Percentiles rank a stretch among this genome's conserved stretches.
These are phyloP conservation scores for Pseudogymnoascus sp. DNA, from an alignment of 2,329 filamentous ascomycete species.

Conservation along the genomic window DNA sequence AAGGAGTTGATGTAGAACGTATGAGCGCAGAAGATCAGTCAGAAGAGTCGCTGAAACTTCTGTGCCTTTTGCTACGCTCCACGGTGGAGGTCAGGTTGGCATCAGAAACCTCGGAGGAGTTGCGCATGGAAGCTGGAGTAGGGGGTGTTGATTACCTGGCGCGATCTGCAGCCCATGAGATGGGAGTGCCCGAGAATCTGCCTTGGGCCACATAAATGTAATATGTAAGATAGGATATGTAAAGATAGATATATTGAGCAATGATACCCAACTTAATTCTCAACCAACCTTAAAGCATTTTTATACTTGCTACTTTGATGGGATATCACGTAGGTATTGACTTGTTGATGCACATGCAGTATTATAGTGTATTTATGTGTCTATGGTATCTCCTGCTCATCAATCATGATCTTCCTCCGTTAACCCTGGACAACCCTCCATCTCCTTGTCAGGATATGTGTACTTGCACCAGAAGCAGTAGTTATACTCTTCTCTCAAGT, in stretches of 20 bases:
- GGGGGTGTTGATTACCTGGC: constrained; percentile 11
- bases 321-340: not conserved
- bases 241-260: not conserved
- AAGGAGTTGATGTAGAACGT: constrained; percentile 24
- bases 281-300: not conserved
- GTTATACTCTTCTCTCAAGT: constrained; percentile 61
- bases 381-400: constrained; percentile 10
- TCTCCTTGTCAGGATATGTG: constrained; percentile 60
- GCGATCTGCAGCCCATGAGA: constrained; percentile 17
- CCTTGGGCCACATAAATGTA: constrained; percentile 17
- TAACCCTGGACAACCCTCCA: constrained; percentile 85
- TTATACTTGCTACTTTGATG: not conserved
- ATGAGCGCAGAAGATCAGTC: constrained; percentile 22
- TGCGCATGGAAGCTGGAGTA: constrained; percentile 8
- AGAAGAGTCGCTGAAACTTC: constrained; percentile 26
- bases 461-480: constrained; percentile 99
- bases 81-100: constrained; percentile 16
- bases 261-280: constrained; percentile 6
- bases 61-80: constrained; percentile 25
- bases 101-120: constrained; percentile 8
- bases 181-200: constrained; percentile 22
- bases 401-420: constrained; percentile 75
- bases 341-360: not conserved
- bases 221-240: constrained; percentile 10
- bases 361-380: not conserved